These are phyloP conservation scores for Arthrobotrys sphaeroides DNA, from an alignment of 2,329 filamentous ascomycete species.

Conservation along the genomic window DNA sequence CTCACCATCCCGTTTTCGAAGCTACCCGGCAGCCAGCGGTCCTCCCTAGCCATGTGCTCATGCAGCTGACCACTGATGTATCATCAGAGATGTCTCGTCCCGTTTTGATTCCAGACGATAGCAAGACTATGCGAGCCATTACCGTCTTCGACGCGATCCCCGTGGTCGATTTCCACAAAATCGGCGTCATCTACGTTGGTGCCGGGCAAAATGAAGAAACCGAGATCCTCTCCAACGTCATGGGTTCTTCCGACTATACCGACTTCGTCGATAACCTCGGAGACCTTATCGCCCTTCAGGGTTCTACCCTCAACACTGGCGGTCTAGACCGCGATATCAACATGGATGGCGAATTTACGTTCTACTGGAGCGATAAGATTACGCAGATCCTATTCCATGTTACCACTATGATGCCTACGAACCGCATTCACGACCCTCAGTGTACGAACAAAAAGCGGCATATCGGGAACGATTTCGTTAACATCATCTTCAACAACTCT, in stretches of 20 bases:
- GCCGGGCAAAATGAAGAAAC: constrained; percentile 82
- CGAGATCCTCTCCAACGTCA: constrained; percentile 86
- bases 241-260: constrained; percentile 86
- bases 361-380: constrained; percentile 93
- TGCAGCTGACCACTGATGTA: constrained; percentile 69
- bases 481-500: constrained; percentile 97
- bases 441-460: constrained; percentile 90
- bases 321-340: constrained; percentile 82
- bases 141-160: constrained; percentile 84
- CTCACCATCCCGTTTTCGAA: constrained; percentile 64
- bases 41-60: constrained; percentile 77
- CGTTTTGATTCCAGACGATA: constrained; percentile 76
- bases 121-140: constrained; percentile 71
- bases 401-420: constrained; percentile 95
- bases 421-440: constrained; percentile 77
- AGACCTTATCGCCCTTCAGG: constrained; percentile 80
- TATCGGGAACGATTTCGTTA: constrained; percentile 97
- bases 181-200: constrained; percentile 92
- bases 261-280: constrained; percentile 85
- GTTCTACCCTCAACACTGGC: constrained; percentile 89
- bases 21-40: constrained; percentile 68
- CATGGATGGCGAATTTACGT: constrained; percentile 84
- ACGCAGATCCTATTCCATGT: constrained; percentile 97
- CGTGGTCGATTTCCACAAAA: constrained; percentile 92
- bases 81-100: constrained; percentile 65